phyloP scores from a whole-genome alignment of 257 asterid species.

The Verbena officinalis region DNA sequence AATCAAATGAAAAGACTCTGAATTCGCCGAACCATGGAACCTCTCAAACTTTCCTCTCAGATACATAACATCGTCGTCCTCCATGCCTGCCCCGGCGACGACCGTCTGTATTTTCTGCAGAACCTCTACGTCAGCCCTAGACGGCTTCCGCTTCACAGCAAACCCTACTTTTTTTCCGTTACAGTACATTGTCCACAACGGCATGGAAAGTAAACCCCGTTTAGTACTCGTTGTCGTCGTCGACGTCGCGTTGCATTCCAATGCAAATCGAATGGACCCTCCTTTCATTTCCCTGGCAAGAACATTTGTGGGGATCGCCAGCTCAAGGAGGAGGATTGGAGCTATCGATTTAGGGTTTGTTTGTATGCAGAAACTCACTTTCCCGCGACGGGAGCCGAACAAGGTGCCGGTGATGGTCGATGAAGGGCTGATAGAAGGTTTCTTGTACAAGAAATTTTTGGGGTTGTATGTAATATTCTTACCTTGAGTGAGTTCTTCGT shows the following conservation, averaged over 20 bases:
- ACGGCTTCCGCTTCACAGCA: slow-evolving; percentile 42
- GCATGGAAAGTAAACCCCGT: slow-evolving; percentile 46
- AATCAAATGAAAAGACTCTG: slow-evolving; percentile 63
- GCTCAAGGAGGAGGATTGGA: slow-evolving; percentile 59
- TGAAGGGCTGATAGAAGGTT: slow-evolving; percentile 21
- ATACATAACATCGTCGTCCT: slow-evolving; percentile 48
- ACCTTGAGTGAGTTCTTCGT: neutral
- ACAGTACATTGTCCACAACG: slow-evolving; percentile 58
- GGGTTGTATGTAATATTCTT: slow-evolving; percentile 19
- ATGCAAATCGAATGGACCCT: slow-evolving; percentile 55
- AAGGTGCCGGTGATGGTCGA: slow-evolving; percentile 49
- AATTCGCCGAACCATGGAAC: slow-evolving; percentile 47
- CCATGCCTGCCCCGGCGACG: slow-evolving; percentile 55
- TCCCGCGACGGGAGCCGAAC: slow-evolving; percentile 54
- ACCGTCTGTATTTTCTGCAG: slow-evolving; percentile 44
- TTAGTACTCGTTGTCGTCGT: no score
- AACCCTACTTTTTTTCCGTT: slow-evolving; percentile 61
- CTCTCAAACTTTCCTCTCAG: slow-evolving; percentile 61
- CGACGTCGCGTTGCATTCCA: slow-evolving; percentile 27
- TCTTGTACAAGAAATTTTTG: neutral
- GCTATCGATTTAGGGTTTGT: slow-evolving; percentile 43
- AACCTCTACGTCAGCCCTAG: slow-evolving; percentile 43
- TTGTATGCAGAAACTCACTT: slow-evolving; percentile 63
- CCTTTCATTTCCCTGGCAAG: slow-evolving; percentile 68
- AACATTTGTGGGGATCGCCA: slow-evolving; percentile 53